Percentiles rank a stretch among this genome's conserved stretches.
These are phyloP conservation scores for Epithele typhae DNA, from an alignment of 768 basidiomycete species.

Conservation along the genomic window DNA sequence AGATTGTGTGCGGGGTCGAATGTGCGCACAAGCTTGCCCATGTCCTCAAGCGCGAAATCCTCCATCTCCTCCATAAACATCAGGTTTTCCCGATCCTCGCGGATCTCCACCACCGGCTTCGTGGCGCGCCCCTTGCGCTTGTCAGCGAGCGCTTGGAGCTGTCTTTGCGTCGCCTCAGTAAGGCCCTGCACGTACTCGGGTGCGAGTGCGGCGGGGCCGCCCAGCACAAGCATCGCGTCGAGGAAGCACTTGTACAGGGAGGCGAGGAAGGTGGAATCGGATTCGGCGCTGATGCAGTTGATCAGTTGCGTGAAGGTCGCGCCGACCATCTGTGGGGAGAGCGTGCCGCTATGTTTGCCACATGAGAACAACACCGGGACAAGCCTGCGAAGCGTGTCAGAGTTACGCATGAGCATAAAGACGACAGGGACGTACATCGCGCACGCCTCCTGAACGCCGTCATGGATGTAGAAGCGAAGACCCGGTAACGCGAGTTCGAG, in stretches of 20 bases:
- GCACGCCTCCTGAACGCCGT: conserved; percentile 76
- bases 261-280: conserved; percentile 71
- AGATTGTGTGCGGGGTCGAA: conserved; percentile 62
- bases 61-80: conserved; percentile 78
- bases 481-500: conserved; percentile 71
- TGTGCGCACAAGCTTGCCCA: conserved; percentile 55
- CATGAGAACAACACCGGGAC: conserved; percentile 66
- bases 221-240: conserved; percentile 57
- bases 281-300: conserved; percentile 58
- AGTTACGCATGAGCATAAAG: not conserved
- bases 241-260: conserved; percentile 71
- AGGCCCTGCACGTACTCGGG: conserved; percentile 50
- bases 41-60: conserved; percentile 77
- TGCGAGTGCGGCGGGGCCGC: conserved; percentile 48
- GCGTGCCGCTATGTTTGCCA: conserved; percentile 59
- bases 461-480: conserved; percentile 76
- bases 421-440: conserved; percentile 50
- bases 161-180: conserved; percentile 66
- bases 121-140: conserved; percentile 52
- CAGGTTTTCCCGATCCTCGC: conserved; percentile 65
- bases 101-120: conserved; percentile 28
- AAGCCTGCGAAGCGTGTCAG: conserved; percentile 39
- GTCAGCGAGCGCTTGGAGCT: conserved; percentile 67
- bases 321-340: conserved; percentile 64
- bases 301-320: conserved; percentile 67